These are phyloP conservation scores for Leucoagaricus sp. DNA, from an alignment of 1,284 basidiomycete genomes.

Conservation along the genomic window DNA sequence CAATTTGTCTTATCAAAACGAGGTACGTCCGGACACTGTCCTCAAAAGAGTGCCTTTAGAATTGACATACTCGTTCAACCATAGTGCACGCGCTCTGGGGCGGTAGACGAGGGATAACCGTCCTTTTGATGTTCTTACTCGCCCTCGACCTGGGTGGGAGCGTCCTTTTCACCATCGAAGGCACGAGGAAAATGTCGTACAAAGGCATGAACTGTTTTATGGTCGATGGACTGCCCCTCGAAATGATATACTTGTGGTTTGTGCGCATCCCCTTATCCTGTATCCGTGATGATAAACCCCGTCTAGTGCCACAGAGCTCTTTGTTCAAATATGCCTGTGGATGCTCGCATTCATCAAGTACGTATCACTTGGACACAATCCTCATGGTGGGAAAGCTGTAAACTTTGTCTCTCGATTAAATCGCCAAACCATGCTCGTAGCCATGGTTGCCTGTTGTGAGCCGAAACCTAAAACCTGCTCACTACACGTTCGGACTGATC, in stretches of 20 bases:
- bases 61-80: neutral
- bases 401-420: neutral
- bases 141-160: neutral
- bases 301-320: neutral
- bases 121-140: neutral
- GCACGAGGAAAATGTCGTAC: neutral
- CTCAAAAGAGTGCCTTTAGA: too few relatives aligned
- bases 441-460: conserved; percentile 4
- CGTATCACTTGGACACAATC: neutral
- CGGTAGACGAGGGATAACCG: neutral
- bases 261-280: neutral
- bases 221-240: neutral
- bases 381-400: neutral
- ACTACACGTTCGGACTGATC: neutral
- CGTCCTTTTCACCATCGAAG: neutral
- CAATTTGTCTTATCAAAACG: conserved; percentile 3
- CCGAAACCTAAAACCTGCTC: neutral
- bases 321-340: conserved; percentile 1
- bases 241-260: neutral
- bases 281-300: neutral
- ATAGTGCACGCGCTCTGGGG: conserved; percentile 6
- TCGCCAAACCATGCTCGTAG: conserved; percentile 1
- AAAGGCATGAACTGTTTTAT: neutral
- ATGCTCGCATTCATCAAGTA: neutral
- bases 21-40: neutral